Evolutionary conservation across 805 yeast genomes (phyloP), one percentile per base, ranked within the genome.

Genomic region (Millerozyma miso): DNA sequence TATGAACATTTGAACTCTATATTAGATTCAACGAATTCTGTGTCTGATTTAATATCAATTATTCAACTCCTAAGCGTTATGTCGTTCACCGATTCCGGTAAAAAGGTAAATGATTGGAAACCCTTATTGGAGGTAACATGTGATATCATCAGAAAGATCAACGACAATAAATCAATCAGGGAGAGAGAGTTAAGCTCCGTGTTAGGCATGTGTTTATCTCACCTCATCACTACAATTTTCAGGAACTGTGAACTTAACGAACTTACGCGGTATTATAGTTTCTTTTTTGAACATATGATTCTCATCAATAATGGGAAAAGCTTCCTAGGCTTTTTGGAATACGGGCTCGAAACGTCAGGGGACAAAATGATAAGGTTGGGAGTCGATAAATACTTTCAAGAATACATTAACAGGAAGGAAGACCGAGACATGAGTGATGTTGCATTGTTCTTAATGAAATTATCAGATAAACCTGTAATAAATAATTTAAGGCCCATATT

Each of bases 31-130:
- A 33, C 36, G 6, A 18, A 34, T 18, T 19, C 48, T 4, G 38
- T 38, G 17, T 39, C 50, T 14, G 19, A n/a, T 5, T 35, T 50
- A 3, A 65, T 71, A 5, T 58, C 63, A 15, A 55, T 68, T 3
- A 43, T 65, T 3, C 74, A 72, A 48, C 41, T 81, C 2, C 50
- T 81, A 33, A 57, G 73, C 0, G 59, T 82, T 0, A 55, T 84
- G 39, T 57, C 73, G 0, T 85, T 82, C 60, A 80, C 86, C 2
- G 90, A 84, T 46, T 79, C 88, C 37, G 93, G 93, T 52, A 74
- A 62, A 46, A 83, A 81, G 53, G 72, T 83, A 3, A 54, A 69
- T 1, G 62, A 71, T 47, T 85, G 91, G 91, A 40, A 44, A 2
- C 45, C 51, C 3, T 37, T 70, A 2, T 42, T 62, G 12, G 37